These are phyloP conservation scores for Neocatenulostroma microsporum DNA, from an alignment of 2,329 filamentous ascomycete species.

Conservation along the genomic window DNA sequence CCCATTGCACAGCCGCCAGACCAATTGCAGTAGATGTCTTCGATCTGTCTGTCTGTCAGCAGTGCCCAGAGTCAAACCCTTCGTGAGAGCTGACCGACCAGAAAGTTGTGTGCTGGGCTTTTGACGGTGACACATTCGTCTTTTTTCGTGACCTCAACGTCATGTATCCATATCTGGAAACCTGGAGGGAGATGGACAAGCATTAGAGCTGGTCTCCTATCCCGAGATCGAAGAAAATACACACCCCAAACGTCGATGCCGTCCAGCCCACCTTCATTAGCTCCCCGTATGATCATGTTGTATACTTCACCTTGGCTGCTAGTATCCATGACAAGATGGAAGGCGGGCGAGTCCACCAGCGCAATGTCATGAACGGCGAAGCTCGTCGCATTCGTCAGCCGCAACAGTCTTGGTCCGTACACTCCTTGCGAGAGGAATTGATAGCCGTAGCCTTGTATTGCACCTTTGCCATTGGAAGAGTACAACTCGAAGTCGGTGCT, in stretches of 20 bases:
- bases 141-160: conserved; percentile 55
- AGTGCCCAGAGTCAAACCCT: no score
- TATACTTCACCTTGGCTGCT: conserved; percentile 48
- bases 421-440: conserved; percentile 38
- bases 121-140: conserved; percentile 54
- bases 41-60: no score
- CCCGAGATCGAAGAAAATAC: no score
- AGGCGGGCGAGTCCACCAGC: conserved; percentile 44
- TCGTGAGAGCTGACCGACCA: no score
- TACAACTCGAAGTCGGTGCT: conserved; percentile 48
- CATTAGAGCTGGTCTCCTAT: no score
- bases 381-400: conserved; percentile 38
- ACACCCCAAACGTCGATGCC: conserved; percentile 51
- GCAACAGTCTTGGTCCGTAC: conserved; percentile 39
- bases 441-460: conserved; percentile 48
- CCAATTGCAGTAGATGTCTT: conserved; percentile 56
- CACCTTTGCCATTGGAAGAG: conserved; percentile 45
- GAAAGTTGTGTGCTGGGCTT: conserved; percentile 45
- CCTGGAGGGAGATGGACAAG: no score
- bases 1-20: conserved; percentile 53
- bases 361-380: conserved; percentile 46
- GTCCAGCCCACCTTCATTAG: conserved; percentile 46
- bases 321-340: conserved; percentile 46
- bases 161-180: conserved; percentile 51
- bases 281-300: conserved; percentile 50